Evolutionary conservation across 2,329 filamentous ascomycete genomes (phyloP).

Genomic region (Aspergillus floridensis): DNA sequence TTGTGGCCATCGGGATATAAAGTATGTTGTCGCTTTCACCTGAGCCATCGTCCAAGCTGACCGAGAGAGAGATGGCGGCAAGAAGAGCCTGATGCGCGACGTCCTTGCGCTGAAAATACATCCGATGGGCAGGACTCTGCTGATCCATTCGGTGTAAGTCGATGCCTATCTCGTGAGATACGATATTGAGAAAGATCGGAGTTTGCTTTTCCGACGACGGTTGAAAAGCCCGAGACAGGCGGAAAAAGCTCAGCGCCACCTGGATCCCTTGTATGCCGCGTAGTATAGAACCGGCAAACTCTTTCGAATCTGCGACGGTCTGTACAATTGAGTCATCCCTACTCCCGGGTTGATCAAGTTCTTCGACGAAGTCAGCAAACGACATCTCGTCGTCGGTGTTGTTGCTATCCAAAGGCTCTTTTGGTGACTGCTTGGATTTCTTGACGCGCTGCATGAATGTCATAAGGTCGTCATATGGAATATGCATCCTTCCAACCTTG

Average conservation of each 20-base stretch:
- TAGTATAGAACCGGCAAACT: conserved; percentile 85
- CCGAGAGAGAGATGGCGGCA: conserved; percentile 85
- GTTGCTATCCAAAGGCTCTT: conserved; percentile 33
- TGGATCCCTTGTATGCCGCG: conserved; percentile 95
- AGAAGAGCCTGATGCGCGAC: conserved; percentile 92
- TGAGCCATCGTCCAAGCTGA: conserved; percentile 87
- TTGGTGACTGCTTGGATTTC: conserved; percentile 33
- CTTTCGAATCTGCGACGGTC: conserved; percentile 85
- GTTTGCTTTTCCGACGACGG: conserved; percentile 63
- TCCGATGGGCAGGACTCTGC: conserved; percentile 89
- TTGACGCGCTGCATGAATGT: conserved; percentile 39
- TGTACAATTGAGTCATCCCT: conserved; percentile 69
- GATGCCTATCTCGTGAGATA: conserved; percentile 94
- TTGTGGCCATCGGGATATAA: conserved; percentile 97
- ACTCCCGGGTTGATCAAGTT: conserved; percentile 67
- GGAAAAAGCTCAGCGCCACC: conserved; percentile 87
- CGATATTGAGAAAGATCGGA: conserved; percentile 79
- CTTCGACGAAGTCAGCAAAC: conserved; percentile 70
- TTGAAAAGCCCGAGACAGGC: conserved; percentile 75
- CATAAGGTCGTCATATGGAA: conserved; percentile 84
- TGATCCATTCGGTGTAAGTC: conserved; percentile 89
- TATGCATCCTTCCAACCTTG: conserved; percentile 84
- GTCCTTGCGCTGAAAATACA: conserved; percentile 94
- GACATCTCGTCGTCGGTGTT: conserved; percentile 59
- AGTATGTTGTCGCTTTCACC: conserved; percentile 81